These are phyloP conservation scores for Lantana camara DNA, from an alignment of 257 asterid genomes.

Conservation along the genomic window DNA sequence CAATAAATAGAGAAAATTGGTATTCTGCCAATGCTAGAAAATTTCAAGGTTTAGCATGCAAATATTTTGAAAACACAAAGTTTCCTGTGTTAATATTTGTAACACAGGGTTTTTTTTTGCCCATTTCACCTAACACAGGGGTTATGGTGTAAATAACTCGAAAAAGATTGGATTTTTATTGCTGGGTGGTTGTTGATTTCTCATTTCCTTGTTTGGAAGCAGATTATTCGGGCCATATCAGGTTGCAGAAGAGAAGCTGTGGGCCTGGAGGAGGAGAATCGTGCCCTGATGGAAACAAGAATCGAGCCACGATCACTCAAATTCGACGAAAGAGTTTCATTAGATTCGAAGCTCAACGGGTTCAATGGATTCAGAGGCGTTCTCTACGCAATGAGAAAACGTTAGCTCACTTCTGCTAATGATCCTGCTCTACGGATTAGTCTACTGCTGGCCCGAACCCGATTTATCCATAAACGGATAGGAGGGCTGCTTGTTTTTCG, in stretches of 20 bases:
- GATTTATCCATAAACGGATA: constrained; percentile 39
- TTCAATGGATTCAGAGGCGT: constrained; percentile 89
- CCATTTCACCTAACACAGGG: too few relatives aligned
- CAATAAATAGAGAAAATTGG: too few relatives aligned
- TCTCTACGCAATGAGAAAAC: constrained; percentile 82
- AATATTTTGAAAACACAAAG: too few relatives aligned
- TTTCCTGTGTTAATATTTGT: too few relatives aligned
- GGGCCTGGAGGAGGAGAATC: constrained; percentile 76
- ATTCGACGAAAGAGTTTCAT: constrained; percentile 54
- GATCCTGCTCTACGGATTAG: constrained; percentile 67
- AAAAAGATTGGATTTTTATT: constrained; percentile 5
- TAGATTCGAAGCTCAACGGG: constrained; percentile 81
- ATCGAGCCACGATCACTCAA: constrained; percentile 63
- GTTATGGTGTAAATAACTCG: too few relatives aligned
- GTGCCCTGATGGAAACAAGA: constrained; percentile 80
- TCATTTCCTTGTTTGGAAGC: constrained; percentile 27
- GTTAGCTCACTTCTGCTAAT: constrained; percentile 69
- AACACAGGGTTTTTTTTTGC: too few relatives aligned
- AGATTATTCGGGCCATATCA: constrained; percentile 69
- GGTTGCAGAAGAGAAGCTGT: constrained; percentile 74
- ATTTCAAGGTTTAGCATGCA: too few relatives aligned
- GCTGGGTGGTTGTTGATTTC: neutral
- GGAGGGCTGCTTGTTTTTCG: constrained; percentile 65
- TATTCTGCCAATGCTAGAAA: too few relatives aligned
- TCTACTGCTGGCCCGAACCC: constrained; percentile 69